Percentiles rank a stretch among this genome's conserved stretches.
Evolutionary conservation across 176 grass and related monocot species (phyloP).

Genomic region (Panicum miliaceum): DNA sequence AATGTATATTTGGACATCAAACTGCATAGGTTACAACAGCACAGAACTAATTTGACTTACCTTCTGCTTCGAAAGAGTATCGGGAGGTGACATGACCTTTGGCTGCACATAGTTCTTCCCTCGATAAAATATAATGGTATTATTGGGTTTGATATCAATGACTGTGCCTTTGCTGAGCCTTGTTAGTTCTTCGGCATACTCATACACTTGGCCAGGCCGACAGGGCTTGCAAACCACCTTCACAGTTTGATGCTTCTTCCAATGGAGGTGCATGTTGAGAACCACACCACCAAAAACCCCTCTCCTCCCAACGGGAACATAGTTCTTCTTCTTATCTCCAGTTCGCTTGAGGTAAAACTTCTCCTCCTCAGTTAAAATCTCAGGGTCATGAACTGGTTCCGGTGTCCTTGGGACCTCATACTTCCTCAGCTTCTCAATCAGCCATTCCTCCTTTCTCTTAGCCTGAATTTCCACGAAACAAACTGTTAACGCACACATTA

Average conservation of each 20-base stretch:
- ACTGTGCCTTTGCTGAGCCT: slow-evolving; percentile 65
- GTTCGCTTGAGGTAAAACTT: slow-evolving; percentile 67
- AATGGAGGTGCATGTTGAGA: slow-evolving; percentile 88
- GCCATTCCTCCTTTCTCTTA: slow-evolving; percentile 85
- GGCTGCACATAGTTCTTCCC: slow-evolving; percentile 82
- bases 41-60: slow-evolving; percentile 34
- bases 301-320: slow-evolving; percentile 73
- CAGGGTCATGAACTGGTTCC: slow-evolving; percentile 60
- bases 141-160: slow-evolving; percentile 72
- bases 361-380: slow-evolving; percentile 81
- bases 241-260: slow-evolving; percentile 84
- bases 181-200: slow-evolving; percentile 62
- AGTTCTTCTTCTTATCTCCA: slow-evolving; percentile 79
- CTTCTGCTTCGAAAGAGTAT: slow-evolving; percentile 81
- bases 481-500: slow-evolving; percentile 1
- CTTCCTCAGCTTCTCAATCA: slow-evolving; percentile 85
- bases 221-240: slow-evolving; percentile 78
- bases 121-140: slow-evolving; percentile 76
- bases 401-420: slow-evolving; percentile 55
- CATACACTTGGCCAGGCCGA: slow-evolving; percentile 64
- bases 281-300: slow-evolving; percentile 84
- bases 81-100: slow-evolving; percentile 74
- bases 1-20: not conserved
- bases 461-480: slow-evolving; percentile 45
- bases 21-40: not conserved